Evolutionary conservation across 2,329 filamentous ascomycete species (phyloP), one percentile per base, ranked within the genome.

Genomic region (Dactylellina parvicollis): DNA sequence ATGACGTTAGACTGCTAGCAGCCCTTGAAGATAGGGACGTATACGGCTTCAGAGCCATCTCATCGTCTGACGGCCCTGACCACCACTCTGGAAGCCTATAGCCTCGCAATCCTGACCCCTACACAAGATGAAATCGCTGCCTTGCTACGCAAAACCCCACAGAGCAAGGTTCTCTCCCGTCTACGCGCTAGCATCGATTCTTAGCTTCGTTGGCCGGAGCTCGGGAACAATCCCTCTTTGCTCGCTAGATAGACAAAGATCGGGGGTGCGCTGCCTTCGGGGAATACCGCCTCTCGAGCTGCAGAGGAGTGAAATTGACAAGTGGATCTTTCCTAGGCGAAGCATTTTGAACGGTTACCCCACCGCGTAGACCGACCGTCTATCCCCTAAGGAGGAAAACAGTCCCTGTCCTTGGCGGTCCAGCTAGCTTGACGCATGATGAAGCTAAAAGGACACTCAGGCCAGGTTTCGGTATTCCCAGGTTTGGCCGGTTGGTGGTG

Each of bases 201-300:
- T 54, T 72, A 72, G 66, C 66, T 72, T 72, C 57, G 52, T 62
- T 64, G 59, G 34, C 66, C 66, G 66, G 66, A 72, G 57, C 59
- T 72, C 66, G 66, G 66, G 66, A 72, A 44, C 26, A 50, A 72
- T 49, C 59, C 66, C 66, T 64, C 64, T 62, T 72, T 62, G 66
- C 52, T 72, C 66, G 66, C 66, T 72, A 55, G 56, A 61, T 49
- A 49, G 40, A 40, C 50, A 64, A 44, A 72, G 42, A 59, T 72
- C 66, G 57, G 66, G 49, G 66, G 52, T 59, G 47, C 42, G 36
- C 42, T 72, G 52, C 57, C 59, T 57, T 64, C 66, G 66, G 66
- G 52, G 66, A 72, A 72, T 72, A 72, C 66, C 66, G 57, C 26
- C 50, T 59, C 28, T 38, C 34, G n/a, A 28, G 61, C 50, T 46